Evolutionary conservation across 1,284 basidiomycete species (phyloP).

Genomic region (Moesziomyces parantarcticus): DNA sequence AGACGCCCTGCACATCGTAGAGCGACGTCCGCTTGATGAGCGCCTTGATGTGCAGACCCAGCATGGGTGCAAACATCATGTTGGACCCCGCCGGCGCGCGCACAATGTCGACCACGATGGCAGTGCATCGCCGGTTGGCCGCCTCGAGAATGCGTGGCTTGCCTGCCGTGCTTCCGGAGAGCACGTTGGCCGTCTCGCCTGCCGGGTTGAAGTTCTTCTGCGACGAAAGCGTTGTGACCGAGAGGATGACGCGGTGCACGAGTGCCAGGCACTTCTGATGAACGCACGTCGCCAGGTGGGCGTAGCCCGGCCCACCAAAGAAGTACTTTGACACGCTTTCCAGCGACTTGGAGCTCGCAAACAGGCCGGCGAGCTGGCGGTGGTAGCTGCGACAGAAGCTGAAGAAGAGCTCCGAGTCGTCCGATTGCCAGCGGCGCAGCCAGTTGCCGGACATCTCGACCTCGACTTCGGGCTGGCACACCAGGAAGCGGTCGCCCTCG

Average conservation of each 20-base stretch:
- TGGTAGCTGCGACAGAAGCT: slow-evolving; percentile 64
- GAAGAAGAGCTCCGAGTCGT: slow-evolving; percentile 66
- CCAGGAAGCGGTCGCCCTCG: slow-evolving; percentile 59
- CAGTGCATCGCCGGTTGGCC: slow-evolving; percentile 62
- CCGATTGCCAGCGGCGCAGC: slow-evolving; percentile 65
- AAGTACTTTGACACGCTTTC: slow-evolving; percentile 51
- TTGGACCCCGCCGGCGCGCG: slow-evolving; percentile 48
- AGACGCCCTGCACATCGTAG: slow-evolving; percentile 65
- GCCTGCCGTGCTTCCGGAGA: slow-evolving; percentile 61
- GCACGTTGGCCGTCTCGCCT: slow-evolving; percentile 64
- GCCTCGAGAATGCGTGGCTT: slow-evolving; percentile 65
- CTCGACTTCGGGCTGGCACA: slow-evolving; percentile 60
- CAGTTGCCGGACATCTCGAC: slow-evolving; percentile 66
- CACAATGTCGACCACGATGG: slow-evolving; percentile 64
- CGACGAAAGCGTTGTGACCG: slow-evolving; percentile 64
- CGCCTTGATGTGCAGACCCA: slow-evolving; percentile 60
- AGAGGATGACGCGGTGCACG: slow-evolving; percentile 62
- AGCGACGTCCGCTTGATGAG: slow-evolving; percentile 62
- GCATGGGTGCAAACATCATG: slow-evolving; percentile 59
- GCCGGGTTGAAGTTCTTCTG: slow-evolving; percentile 65
- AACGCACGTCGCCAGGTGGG: slow-evolving; percentile 61
- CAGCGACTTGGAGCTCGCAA: slow-evolving; percentile 45
- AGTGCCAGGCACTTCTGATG: slow-evolving; percentile 64
- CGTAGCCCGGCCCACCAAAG: slow-evolving; percentile 63
- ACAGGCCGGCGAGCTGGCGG: slow-evolving; percentile 56